phyloP scores from a whole-genome alignment of 2,329 filamentous ascomycete species.

The Phaeomoniella chlamydospora region DNA sequence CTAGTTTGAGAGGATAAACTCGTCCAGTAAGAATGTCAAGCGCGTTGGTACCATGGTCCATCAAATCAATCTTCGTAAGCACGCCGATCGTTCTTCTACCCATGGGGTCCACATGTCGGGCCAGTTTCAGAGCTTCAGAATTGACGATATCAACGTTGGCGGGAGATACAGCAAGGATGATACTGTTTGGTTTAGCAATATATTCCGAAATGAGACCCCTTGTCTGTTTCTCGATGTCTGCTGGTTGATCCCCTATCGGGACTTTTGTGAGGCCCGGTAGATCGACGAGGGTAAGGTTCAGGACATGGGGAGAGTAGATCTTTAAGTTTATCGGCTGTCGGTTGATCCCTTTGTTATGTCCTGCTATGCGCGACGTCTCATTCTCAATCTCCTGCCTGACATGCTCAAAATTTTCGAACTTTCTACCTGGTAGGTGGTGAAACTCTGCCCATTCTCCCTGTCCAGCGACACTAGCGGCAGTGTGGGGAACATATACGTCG shows the following conservation, averaged over 20 bases:
- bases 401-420: slow-evolving; percentile 80
- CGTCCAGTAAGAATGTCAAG: slow-evolving; percentile 94
- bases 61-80: slow-evolving; percentile 89
- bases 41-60: slow-evolving; percentile 98
- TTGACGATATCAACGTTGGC: slow-evolving; percentile 98
- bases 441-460: slow-evolving; percentile 84
- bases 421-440: slow-evolving; percentile 79
- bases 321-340: slow-evolving; percentile 95
- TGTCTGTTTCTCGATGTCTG: slow-evolving; percentile 97
- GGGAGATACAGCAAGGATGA: slow-evolving; percentile 88
- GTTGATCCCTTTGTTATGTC: slow-evolving; percentile 97
- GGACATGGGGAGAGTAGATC: slow-evolving; percentile 91
- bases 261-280: slow-evolving; percentile 94
- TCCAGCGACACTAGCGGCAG: slow-evolving; percentile 55
- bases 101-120: slow-evolving; percentile 89
- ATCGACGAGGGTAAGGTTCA: slow-evolving; percentile 93
- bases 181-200: slow-evolving; percentile 97
- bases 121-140: slow-evolving; percentile 91
- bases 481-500: slow-evolving; percentile 56
- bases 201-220: slow-evolving; percentile 93
- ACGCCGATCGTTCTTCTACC: slow-evolving; percentile 93
- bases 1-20: slow-evolving; percentile 91
- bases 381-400: slow-evolving; percentile 96
- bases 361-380: slow-evolving; percentile 86
- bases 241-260: slow-evolving; percentile 91